Conservation (phyloP, 1,284 basidiomycete genomes). For the Leccinum griseonigrum region DNA sequence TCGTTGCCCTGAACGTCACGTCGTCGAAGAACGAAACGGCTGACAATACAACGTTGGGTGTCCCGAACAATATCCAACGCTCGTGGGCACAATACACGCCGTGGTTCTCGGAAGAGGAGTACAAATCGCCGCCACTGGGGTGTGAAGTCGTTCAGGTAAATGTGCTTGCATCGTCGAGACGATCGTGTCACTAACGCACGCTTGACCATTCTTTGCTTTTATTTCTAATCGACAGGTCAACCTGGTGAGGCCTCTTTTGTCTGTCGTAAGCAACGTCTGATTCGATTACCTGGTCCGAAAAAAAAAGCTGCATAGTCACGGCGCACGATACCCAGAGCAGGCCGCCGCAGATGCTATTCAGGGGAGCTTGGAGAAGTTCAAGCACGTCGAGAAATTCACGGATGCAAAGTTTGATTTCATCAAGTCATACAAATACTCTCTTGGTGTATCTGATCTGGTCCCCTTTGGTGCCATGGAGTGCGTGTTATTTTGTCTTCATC, state of each 20-base stretch:
- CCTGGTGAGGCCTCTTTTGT: constrained; percentile 8
- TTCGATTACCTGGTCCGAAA: not conserved
- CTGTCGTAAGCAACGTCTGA: not conserved
- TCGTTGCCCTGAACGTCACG: not conserved
- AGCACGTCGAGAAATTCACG: constrained; percentile 39
- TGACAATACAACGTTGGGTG: not conserved
- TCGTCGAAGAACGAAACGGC: not conserved
- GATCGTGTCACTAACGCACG: not conserved
- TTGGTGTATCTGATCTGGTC: constrained; percentile 61
- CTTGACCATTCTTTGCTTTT: not conserved
- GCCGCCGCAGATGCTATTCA: constrained; percentile 44
- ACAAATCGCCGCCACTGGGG: not conserved
- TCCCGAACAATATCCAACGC: not conserved
- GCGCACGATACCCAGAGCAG: constrained; percentile 73
- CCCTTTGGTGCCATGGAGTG: constrained; percentile 72
- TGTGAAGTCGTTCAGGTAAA: not conserved
- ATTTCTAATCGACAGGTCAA: constrained; percentile 11
- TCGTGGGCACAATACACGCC: not conserved
- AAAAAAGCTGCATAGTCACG: constrained; percentile 74
- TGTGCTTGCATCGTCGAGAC: not conserved
- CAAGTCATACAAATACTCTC: constrained; percentile 50
- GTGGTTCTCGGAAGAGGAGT: not conserved
- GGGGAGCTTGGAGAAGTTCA: constrained; percentile 50
- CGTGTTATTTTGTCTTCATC: constrained; percentile 22
- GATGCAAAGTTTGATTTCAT: constrained; percentile 57